Base-by-base conservation (phyloP, 2,329 filamentous ascomycete species). In the Pyrenophora teres region DNA sequence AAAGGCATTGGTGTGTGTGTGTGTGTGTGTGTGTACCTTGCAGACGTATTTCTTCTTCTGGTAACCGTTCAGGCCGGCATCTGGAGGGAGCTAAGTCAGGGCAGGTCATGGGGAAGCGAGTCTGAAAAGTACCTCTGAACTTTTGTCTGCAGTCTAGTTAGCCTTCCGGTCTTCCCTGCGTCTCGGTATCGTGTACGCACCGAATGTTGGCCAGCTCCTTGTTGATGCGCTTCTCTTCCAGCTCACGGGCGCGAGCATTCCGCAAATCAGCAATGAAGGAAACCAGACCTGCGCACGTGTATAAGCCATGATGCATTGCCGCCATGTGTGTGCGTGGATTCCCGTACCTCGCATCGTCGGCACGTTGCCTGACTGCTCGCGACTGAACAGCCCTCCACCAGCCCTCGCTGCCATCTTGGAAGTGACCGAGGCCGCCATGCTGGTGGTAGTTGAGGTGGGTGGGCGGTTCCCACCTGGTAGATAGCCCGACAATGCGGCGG, bases 41-140 rank as follows among this genome's bases (percentile, higher is more conserved):
- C 94, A 99, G 63, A 99, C 94, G 74, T 99, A 99, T 89, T 99
- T 99, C 84, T 99, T 99, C 82, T 95, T 97, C 81, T 97, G 92
- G 73, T 99, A 99, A 62, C 94, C 95, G 72, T 88, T 96, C 52
- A 99, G 80, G 71, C 83, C 94, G 60, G 92, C 92, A 74, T 94
- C 90, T 86, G 46, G 39, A 42, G 38, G 55, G 10, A 21, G 10
- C 45, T 13, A 31, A 40, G 56, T 67, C 44, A 68, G 57, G 45
- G 13, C 32, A 50, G 33, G 33, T 48, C 38, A 46, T 47, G 19
- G 25, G 32, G 9, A 39, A 52, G 33, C 16, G 23, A 15, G 31
- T 42, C 9, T 23, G 25, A n/a, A 18, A 44, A 30, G 38, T 64
- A 83, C 84, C 84, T 83, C 96, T 96, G 81, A 97, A 99, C 78